These are phyloP conservation scores for Nepenthes gracilis DNA, from an alignment of 148 eudicot species.

Conservation along the genomic window DNA sequence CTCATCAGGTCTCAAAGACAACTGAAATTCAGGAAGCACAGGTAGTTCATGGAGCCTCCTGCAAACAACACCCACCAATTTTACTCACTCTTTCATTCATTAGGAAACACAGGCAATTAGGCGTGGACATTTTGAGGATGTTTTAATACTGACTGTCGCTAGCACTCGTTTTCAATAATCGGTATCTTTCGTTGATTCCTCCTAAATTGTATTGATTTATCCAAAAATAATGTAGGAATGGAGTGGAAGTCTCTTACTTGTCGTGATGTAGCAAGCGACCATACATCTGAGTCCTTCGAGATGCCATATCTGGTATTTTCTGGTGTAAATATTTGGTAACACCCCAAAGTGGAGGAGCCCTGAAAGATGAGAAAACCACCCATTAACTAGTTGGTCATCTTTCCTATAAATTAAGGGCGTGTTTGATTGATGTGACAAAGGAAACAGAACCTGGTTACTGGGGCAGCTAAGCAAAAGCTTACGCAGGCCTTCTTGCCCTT, in stretches of 20 bases:
- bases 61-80: constrained; percentile 5
- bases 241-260: constrained; percentile 35
- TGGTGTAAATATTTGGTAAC: constrained; percentile 64
- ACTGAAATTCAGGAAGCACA: constrained; percentile 80
- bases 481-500: constrained; percentile 83
- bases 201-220: no score
- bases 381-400: neutral
- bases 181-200: neutral
- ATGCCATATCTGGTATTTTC: constrained; percentile 72
- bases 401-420: no score
- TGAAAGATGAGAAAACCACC: constrained; percentile 11
- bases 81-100: neutral
- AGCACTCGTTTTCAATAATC: neutral
- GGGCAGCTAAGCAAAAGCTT: constrained; percentile 67
- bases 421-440: no score
- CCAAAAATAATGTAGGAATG: no score
- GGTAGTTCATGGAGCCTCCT: constrained; percentile 62
- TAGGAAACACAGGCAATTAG: neutral
- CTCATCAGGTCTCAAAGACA: constrained; percentile 82
- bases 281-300: constrained; percentile 69
- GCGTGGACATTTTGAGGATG: neutral
- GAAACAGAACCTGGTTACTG: constrained; percentile 57
- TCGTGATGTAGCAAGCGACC: constrained; percentile 65
- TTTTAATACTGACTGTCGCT: neutral
- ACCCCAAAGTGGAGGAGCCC: constrained; percentile 85